Evolutionary conservation across 306 rosid genomes (phyloP).

Genomic region (Dalbergia cochinchinensis): DNA sequence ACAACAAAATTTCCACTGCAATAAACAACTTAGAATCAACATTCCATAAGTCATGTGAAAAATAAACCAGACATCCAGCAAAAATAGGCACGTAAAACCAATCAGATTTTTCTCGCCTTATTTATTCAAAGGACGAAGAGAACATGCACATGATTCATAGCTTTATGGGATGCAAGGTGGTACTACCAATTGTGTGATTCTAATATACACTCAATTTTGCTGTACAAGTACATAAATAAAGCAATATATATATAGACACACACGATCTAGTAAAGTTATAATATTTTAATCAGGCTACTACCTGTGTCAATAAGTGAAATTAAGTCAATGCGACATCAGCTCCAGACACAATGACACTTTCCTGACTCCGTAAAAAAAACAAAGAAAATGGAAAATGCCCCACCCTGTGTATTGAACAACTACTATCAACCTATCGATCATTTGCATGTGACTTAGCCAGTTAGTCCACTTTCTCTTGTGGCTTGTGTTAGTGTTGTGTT

Average conservation of each 20-base stretch:
- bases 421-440: neutral
- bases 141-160: constrained; percentile 8
- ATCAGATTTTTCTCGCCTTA: neutral
- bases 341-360: neutral
- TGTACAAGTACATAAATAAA: constrained; percentile 8
- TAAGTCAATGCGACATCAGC: neutral
- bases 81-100: constrained; percentile 31
- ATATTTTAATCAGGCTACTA: neutral
- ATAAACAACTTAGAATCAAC: constrained; percentile 45
- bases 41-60: constrained; percentile 41
- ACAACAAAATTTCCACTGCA: constrained; percentile 90
- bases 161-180: neutral
- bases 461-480: neutral
- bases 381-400: neutral
- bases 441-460: constrained; percentile 17
- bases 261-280: neutral
- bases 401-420: neutral
- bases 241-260: neutral
- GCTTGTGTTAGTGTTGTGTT: neutral
- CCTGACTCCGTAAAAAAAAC: neutral
- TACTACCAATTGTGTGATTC: neutral
- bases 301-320: neutral
- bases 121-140: constrained; percentile 36
- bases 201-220: neutral
- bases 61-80: constrained; percentile 41